Evolutionary conservation across 2,329 filamentous ascomycete species (phyloP), one percentile per base, ranked within the genome.

Genomic region (Fusarium poae): DNA sequence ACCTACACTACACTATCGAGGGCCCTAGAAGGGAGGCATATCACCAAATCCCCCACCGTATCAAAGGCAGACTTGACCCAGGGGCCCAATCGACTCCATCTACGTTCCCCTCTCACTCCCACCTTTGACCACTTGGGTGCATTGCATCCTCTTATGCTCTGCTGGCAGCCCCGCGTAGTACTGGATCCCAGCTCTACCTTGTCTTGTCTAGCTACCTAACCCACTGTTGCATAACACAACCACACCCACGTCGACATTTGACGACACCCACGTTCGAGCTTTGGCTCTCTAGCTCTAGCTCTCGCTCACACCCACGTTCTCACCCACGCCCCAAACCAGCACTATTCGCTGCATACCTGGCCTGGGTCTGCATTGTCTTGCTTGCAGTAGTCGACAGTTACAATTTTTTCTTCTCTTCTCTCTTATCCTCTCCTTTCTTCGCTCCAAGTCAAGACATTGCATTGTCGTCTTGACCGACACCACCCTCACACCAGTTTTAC

Each of bases 141-240:
- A 75, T 75, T 75, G 74, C 74, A 75, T 76, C 44, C 35, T 55
- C 70, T 70, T 46, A 75, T 75, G 74, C 74, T 74, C 74, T 75
- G 74, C 62, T 76, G 74, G 75, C 75, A 74, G 72, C 72, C 72
- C 72, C 72, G 72, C 72, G 72, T 74, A 74, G 68, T 60, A 74
- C 71, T 65, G 62, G 46, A 59, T 59, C 56, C 56, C 40, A 58
- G 56, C 50, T 51, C 50, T 59, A 55, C 42, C 52, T 55, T 45
- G 43, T 40, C 56, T 55, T 30, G 43, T 44, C 58, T 46, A 42
- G 53, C 62, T 37, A 56, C 61, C 53, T 65, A 52, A 53, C 60
- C 37, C 56, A 53, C 46, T 27, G 51, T 63, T 48, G 59, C 49
- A 61, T 62, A 57, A 60, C 57, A 62, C 62, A 48, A 65, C 71